Evolutionary conservation across 331 rosid genomes (phyloP).

Genomic region (Dryas integrifolia): DNA sequence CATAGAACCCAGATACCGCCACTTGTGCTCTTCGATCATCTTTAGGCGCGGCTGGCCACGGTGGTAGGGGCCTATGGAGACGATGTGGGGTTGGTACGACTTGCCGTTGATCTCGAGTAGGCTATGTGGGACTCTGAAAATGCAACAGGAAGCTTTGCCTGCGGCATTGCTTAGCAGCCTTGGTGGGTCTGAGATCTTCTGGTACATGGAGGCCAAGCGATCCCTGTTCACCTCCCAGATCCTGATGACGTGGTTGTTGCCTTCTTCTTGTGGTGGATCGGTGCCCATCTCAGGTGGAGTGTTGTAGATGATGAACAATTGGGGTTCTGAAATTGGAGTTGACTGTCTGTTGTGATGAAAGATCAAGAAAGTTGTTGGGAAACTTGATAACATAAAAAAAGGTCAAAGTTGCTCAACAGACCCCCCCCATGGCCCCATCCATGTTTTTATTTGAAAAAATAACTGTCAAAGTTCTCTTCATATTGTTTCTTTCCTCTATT

Average conservation of each 20-base stretch:
- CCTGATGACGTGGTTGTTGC: conserved; percentile 18
- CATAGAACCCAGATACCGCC: conserved; percentile 50
- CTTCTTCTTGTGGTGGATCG: conserved; percentile 17
- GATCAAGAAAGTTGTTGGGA: no score
- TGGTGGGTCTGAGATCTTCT: conserved; percentile 43
- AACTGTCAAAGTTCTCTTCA: no score
- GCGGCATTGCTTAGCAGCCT: conserved; percentile 45
- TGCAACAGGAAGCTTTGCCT: conserved; percentile 47
- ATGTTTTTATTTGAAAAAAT: no score
- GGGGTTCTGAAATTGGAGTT: background rate
- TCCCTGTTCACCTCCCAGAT: conserved; percentile 33
- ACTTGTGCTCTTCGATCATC: conserved; percentile 71
- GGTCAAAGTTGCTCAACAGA: background rate
- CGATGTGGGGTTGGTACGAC: conserved; percentile 54
- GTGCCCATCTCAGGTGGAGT: conserved; percentile 9
- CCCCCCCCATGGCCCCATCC: background rate
- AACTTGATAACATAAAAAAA: background rate
- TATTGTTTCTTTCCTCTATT: no score
- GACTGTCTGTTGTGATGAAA: background rate
- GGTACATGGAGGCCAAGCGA: conserved; percentile 37
- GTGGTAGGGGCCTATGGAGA: conserved; percentile 65
- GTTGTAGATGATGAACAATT: background rate
- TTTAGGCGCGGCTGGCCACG: conserved; percentile 39
- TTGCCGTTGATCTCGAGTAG: conserved; percentile 44
- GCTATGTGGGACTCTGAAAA: conserved; percentile 57